Base-by-base conservation (phyloP, 208 protist species). In the Dictyostelium gargantuum region DNA sequence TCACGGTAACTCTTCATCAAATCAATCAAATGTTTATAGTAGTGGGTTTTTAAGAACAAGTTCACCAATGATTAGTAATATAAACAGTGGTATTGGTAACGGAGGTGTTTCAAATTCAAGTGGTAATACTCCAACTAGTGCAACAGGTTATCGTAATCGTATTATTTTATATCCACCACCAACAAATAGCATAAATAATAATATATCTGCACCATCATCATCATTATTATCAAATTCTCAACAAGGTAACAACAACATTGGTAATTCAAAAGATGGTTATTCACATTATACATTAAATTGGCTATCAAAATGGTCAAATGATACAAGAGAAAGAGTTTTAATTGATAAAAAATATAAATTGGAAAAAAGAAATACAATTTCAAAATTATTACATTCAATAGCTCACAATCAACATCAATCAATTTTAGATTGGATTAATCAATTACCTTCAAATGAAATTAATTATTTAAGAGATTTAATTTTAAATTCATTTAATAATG, bases 241-340 rank as follows among this genome's bases (percentile, higher is more conserved):
- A 3, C 9, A 35, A 29, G 26, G 9, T 32, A 13, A 29, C 19
- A 26, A 29, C 5, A 11, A 66, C 19, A 35, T 66, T 21, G 13
- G 13, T 17, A n/a, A 66, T 35, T 23, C 29, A 0, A 46, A 32
- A 2, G 81, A 86, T 58, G 82, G 82, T 23, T 89, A 89, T 32
- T 63, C 44, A 38, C 82, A 89, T 52, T 89, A 68, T 26, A 79
- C 82, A 38, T 42, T 89, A 13, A 68, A 79, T 32, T 77, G 70
- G 66, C 17, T 73, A 32, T 68, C 46, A 2, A 44, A 63, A 68
- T 89, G 82, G 82, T 79, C 66, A 10, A 6, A 10, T 1, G 26
- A 40, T 54, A 89, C 82, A 10, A 75, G 52, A 75, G 82, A 89
- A 26, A 13, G 82, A 32, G 68, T 89, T 15, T 46, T 89, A 29